Base-by-base conservation (phyloP, 352 stramenopile species). In the Phytopythium chamaehyphon region DNA sequence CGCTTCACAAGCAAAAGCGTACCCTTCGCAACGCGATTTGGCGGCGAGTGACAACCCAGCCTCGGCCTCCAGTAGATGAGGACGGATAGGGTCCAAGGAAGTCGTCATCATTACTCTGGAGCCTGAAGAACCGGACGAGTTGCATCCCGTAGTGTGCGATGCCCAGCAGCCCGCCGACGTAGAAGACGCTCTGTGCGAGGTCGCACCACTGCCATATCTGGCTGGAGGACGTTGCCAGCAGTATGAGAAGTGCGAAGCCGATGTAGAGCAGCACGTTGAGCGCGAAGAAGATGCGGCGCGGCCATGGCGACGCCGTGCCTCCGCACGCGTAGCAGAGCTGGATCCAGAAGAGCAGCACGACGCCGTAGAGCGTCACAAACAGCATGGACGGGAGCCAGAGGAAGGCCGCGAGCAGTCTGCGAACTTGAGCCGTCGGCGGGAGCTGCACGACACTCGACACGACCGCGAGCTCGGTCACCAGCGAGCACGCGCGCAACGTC, bases 261-360 rank as follows among this genome's bases (percentile, higher is more conserved):
- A 62, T 39, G 56, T 86, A 86, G 23, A 86, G 59, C 26, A 78
- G 52, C 51, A 86, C 54, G 50, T 86, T 86, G 57, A 73, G 68
- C 35, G 47, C 56, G 23, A 83, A 77, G 55, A 83, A 86, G 47
- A 83, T 47, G 14, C 66, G 71, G 4, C 71, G 71, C 42, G 73
- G 74, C 66, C 73, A 76, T 42, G 74, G 69, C 14, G 78, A 72
- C 46, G 60, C 69, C 48, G 69, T 73, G 45, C 67, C 71, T 55
- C 71, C 79, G 61, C 72, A 82, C 21, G 74, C 71, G 59, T 79
- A 79, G 61, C 74, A 86, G 10, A 86, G 69, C 47, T 83, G 71
- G 15, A 69, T 69, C 61, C 69, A 81, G 47, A 86, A 86, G 23
- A 86, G 67, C 56, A 86, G 69, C 56, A 86, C 69, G 38, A 86